Base-by-base conservation (phyloP, 768 basidiomycete genomes). In the Tubosaeta sp. region DNA sequence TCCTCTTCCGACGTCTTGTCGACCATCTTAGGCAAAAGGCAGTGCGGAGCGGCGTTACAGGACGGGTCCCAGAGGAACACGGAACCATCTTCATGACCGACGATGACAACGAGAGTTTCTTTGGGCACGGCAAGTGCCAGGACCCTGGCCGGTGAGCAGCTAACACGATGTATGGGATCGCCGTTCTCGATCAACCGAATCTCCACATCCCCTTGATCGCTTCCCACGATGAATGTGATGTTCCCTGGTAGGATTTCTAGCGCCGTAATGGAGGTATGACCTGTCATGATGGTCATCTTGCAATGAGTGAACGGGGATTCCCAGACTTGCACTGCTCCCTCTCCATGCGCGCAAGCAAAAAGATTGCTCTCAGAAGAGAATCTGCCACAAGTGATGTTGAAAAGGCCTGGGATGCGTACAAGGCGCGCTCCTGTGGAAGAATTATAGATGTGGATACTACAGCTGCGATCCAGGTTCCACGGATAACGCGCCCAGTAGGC, bases 291-390 rank as follows among this genome's bases (percentile, higher is more conserved):
- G 11, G 43, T 57, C 17, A 41, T 31, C 41, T 39, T 55, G 47
- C 49, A 55, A 3, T 46, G 13, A 8, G 22, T 33, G 3, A 53
- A 62, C 9, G 60, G 54, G 16, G 55, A 32, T 31, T 56, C 57
- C 60, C 60, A 62, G 50, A 62, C 19, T 44, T 61, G 50, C 17
- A 55, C 49, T 27, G 41, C n/a, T n/a, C 60, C 57, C 0, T 55
- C 26, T 8, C 56, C 60, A 34, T 61, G 59, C 2, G 60, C 54
- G 25, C 57, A 62, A 2, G 53, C 51, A 37, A 61, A 45, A 5
- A 51, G 37, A 14, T 50, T 41, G 39, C 57, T 53, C 22, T 59
- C 43, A 9, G 49, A 43, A 16, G 60, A 62, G 38, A 62, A 62
- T 37, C 31, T 44, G 9, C 49, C 38, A 14, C 51, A 53, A 5